phyloP scores from a whole-genome alignment of 352 stramenopile genomes.

The Pythium phragmiticola region DNA sequence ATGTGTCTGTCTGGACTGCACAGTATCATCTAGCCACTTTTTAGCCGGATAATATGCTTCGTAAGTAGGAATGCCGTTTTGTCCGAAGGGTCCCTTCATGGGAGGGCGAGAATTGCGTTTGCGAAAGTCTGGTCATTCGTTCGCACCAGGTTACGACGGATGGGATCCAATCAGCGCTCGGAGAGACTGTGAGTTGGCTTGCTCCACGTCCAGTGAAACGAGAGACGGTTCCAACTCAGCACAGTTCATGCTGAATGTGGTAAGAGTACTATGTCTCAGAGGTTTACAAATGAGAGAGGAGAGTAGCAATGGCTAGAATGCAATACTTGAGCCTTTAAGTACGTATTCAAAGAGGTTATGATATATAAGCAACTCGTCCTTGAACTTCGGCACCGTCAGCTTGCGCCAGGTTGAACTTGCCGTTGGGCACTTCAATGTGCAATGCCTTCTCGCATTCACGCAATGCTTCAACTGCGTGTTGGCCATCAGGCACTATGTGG shows the following conservation, averaged over 20 bases:
- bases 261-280: slow-evolving; percentile 19
- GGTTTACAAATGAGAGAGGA: background rate
- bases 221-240: background rate
- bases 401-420: slow-evolving; percentile 27
- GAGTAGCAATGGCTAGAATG: background rate
- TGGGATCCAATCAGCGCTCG: slow-evolving; percentile 3
- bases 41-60: no score
- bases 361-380: background rate
- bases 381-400: slow-evolving; percentile 4
- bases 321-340: no score
- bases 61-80: no score
- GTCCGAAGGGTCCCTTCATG: no score
- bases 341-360: slow-evolving; percentile 2
- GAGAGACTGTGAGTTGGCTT: background rate
- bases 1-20: no score
- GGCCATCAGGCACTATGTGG: no score
- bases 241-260: background rate
- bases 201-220: background rate
- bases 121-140: slow-evolving; percentile 7
- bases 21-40: no score
- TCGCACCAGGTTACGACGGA: slow-evolving; percentile 3
- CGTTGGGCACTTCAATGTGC: slow-evolving; percentile 19
- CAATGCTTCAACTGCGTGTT: background rate
- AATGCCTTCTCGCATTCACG: background rate
- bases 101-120: background rate